Evolutionary conservation across 495 filamentous ascomycete genomes (phyloP), one percentile per base, ranked within the genome.

Genomic region (Cercophora sp.): DNA sequence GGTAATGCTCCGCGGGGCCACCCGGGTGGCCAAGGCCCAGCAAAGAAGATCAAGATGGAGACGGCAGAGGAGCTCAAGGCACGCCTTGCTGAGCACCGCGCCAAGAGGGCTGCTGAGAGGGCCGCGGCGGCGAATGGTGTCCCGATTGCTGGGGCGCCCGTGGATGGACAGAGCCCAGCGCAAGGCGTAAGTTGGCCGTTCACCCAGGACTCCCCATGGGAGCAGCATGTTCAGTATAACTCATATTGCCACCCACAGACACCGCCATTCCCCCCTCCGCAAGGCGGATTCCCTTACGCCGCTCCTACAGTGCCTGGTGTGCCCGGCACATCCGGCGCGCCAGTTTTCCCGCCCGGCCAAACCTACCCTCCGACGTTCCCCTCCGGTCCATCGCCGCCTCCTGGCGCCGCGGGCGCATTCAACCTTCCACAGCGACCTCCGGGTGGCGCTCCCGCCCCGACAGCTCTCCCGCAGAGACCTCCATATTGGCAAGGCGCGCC

Each of bases 31-130:
- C 77, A 80, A 16, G 76, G 78, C 1, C 78, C 80, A 1, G 63
- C 77, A 2, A 96, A 96, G 76, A 89, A 87, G 58, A 80, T 89
- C 15, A 94, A 90, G 68, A 72, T 90, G 22, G 89, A 93, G 58
- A 79, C 80, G 13, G 68, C 85, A 0, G 82, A 84, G 10, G 89
- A 94, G 59, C 64, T 95, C 57, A 92, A 91, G 76, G 86, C 85
- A 75, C 80, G 90, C 48, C 62, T 95, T 40, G 88, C 87, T 39
- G 89, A 88, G 58, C 86, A 91, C 55, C 87, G 86, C 52, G 86
- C 87, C 1, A 83, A 82, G 63, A 73, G 79, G 48, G 80, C 82
- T 18, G 70, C 75, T 5, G 83, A 86, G 55, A 79, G 79, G 63
- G 71, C 73, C 22, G 66, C 64, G 8, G 69, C 54, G 2, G 56